These are phyloP conservation scores for Plasmodium relictum DNA, from an alignment of 169 alveolate species.

Conservation along the genomic window DNA sequence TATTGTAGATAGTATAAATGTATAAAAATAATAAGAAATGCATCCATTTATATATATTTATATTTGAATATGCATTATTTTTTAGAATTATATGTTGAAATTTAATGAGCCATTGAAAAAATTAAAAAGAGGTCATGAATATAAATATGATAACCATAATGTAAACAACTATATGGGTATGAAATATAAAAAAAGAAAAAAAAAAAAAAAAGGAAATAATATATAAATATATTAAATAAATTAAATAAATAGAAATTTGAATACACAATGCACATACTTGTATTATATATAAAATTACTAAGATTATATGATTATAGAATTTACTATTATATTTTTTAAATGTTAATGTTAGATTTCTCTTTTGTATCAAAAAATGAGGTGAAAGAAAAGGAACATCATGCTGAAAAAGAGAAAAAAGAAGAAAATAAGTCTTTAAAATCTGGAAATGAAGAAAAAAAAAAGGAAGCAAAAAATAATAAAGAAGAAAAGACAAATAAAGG, in stretches of 20 bases:
- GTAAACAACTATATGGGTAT: conserved; percentile 37
- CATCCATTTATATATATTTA: not conserved
- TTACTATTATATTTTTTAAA: not conserved
- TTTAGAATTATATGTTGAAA: conserved; percentile 27
- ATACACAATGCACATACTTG: not conserved
- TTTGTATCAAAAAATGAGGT: conserved; percentile 22
- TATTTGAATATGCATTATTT: conserved; percentile 2
- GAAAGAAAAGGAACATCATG: conserved; percentile 13
- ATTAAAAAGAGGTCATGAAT: conserved; percentile 13
- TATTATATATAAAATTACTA: too few relatives aligned
- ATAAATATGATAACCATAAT: conserved; percentile 28
- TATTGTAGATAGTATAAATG: too few relatives aligned
- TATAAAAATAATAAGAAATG: not conserved
- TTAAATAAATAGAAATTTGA: not conserved
- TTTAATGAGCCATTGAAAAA: conserved; percentile 19
- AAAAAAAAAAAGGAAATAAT: not conserved
- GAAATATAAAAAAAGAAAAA: conserved; percentile 4
- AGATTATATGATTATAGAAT: not conserved
- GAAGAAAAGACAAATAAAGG: conserved; percentile 4
- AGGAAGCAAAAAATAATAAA: conserved; percentile 13
- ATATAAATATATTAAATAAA: conserved; percentile 3
- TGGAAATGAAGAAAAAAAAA: conserved; percentile 10
- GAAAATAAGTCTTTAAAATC: conserved; percentile 8
- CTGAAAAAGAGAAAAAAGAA: conserved; percentile 15
- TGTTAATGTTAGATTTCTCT: conserved; percentile 30